A percentile compares a stretch with the other conserved stretches of the same genome.
Conservation (phyloP, 306 rosid species). For the Fragaria vesca region DNA sequence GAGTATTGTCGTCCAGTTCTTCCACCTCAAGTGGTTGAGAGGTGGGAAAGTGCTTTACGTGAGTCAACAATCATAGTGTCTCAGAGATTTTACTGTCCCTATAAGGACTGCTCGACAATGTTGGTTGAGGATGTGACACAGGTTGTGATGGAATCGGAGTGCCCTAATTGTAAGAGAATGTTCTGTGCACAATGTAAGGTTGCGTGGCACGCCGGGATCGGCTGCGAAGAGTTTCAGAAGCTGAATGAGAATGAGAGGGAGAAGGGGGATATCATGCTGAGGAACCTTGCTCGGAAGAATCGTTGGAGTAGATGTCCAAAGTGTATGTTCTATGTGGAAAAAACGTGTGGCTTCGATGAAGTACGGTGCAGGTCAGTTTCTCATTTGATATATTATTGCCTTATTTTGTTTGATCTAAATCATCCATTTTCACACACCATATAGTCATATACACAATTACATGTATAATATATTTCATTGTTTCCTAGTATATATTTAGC, state of each 20-base stretch:
- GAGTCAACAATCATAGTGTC: slow-evolving; percentile 26
- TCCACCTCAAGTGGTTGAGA: slow-evolving; percentile 35
- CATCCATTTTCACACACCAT: too few relatives aligned
- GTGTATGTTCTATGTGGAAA: slow-evolving; percentile 51
- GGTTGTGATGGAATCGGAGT: slow-evolving; percentile 30
- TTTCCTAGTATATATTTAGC: neutral
- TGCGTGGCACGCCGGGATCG: slow-evolving; percentile 55
- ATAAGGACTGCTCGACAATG: slow-evolving; percentile 56
- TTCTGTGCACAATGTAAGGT: slow-evolving; percentile 62
- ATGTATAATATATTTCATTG: too few relatives aligned
- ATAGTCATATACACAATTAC: too few relatives aligned
- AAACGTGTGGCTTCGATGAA: slow-evolving; percentile 6
- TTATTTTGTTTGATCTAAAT: neutral
- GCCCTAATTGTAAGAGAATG: slow-evolving; percentile 59
- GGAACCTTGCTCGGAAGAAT: slow-evolving; percentile 33
- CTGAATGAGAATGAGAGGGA: slow-evolving; percentile 38
- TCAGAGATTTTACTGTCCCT: slow-evolving; percentile 50
- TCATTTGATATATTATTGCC: neutral
- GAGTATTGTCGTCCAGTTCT: slow-evolving; percentile 42
- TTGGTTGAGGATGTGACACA: slow-evolving; percentile 27
- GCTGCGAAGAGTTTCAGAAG: slow-evolving; percentile 43
- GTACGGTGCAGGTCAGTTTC: slow-evolving; percentile 22
- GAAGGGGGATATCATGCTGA: slow-evolving; percentile 36
- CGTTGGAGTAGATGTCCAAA: slow-evolving; percentile 59
- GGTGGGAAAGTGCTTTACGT: slow-evolving; percentile 47